Conservation (phyloP, 495 filamentous ascomycete genomes). For the Hypoxylon subgilvum region DNA sequence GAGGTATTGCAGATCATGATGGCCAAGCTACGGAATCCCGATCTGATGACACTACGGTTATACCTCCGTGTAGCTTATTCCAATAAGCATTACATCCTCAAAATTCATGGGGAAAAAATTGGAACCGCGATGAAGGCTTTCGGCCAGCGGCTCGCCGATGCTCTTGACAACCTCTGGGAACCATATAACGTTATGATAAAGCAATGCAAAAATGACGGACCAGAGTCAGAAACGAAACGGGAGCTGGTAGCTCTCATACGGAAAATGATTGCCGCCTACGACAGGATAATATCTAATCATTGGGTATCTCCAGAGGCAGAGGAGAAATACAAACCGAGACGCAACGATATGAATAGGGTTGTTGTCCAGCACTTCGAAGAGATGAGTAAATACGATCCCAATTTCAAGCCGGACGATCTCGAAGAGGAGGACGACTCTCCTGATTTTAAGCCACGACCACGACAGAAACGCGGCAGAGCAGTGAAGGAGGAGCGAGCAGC, state of each 20-base stretch:
- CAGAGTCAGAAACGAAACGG: conserved; percentile 24
- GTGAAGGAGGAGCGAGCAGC: background rate
- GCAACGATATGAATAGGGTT: conserved; percentile 36
- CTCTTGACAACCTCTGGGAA: conserved; percentile 49
- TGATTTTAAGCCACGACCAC: background rate
- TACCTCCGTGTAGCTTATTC: conserved; percentile 50
- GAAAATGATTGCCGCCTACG: conserved; percentile 49
- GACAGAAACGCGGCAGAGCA: background rate
- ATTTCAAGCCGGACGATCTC: conserved; percentile 1
- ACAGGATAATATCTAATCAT: conserved; percentile 39
- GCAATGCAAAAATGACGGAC: conserved; percentile 28
- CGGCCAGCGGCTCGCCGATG: conserved; percentile 43
- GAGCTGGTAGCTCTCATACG: conserved; percentile 49
- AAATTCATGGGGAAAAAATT: conserved; percentile 7
- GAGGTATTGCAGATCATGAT: conserved; percentile 65
- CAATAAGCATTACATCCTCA: conserved; percentile 34
- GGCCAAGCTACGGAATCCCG: conserved; percentile 46
- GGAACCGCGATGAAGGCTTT: conserved; percentile 32
- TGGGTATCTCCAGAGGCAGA: conserved; percentile 20
- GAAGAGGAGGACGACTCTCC: conserved; percentile 14
- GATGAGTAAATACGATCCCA: conserved; percentile 12
- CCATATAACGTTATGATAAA: conserved; percentile 41
- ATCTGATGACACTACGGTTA: conserved; percentile 47
- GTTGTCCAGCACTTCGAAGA: conserved; percentile 27
- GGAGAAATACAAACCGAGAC: conserved; percentile 34